Conservation (phyloP, 78 protist genomes). For the Dictyostelium firmibasis region DNA sequence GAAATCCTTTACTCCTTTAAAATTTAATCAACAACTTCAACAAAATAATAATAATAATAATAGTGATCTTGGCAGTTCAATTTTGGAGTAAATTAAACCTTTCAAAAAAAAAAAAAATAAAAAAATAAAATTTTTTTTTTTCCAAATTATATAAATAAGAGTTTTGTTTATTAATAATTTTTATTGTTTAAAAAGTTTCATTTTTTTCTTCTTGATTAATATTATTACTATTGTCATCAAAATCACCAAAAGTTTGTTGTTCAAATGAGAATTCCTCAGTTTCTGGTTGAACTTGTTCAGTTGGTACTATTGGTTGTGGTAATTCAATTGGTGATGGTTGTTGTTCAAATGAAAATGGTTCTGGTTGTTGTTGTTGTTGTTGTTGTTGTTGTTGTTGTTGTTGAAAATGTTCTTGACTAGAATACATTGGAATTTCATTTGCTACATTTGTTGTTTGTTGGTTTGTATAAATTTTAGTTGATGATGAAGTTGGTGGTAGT, state of each 20-base stretch:
- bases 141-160: background rate
- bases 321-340: background rate
- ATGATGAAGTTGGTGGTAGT: constrained; percentile 8
- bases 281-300: background rate
- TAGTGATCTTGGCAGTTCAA: background rate
- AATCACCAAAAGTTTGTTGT: background rate
- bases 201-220: background rate
- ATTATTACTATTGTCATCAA: background rate
- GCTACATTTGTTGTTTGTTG: background rate
- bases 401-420: background rate
- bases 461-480: background rate
- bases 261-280: background rate
- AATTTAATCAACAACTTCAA: background rate
- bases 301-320: background rate
- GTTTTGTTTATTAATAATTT: background rate
- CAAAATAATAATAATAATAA: background rate
- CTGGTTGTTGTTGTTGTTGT: constrained; percentile 18
- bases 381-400: constrained; percentile 38
- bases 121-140: background rate
- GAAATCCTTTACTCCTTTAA: background rate
- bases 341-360: background rate
- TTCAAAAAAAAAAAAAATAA: background rate
- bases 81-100: background rate
- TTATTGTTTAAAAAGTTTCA: background rate
- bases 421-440: background rate